Percentiles rank a stretch among this genome's conserved stretches.
These are phyloP conservation scores for Aspergillus cavernicola DNA, from an alignment of 495 filamentous ascomycete genomes.

Conservation along the genomic window DNA sequence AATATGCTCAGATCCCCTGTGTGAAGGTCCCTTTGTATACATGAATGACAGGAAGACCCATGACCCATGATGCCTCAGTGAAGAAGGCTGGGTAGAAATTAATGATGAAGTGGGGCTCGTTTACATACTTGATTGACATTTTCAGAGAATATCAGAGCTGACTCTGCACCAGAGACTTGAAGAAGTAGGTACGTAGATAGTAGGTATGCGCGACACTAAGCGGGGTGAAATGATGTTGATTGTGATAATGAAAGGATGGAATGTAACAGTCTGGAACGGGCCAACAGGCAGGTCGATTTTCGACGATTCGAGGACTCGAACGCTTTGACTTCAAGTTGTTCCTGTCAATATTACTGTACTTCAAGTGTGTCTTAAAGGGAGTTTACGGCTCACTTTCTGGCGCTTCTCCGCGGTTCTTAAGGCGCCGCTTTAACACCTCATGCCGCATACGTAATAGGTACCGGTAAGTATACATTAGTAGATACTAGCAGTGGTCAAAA, in stretches of 20 bases:
- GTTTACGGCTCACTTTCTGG: no score
- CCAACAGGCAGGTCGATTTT: background rate
- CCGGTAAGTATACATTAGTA: no score
- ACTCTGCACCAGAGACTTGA: no score
- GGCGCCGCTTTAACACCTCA: no score
- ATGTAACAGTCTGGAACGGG: slow-evolving; percentile 1
- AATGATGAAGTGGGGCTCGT: slow-evolving; percentile 12
- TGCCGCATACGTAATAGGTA: no score
- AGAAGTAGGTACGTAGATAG: background rate
- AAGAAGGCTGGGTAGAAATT: background rate
- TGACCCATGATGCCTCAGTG: no score
- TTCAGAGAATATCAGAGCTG: slow-evolving; percentile 17
- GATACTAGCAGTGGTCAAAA: no score
- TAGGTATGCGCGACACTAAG: slow-evolving; percentile 1
- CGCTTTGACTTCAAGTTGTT: background rate
- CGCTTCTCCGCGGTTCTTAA: no score
- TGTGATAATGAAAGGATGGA: background rate
- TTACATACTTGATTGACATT: slow-evolving; percentile 68
- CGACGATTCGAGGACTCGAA: background rate
- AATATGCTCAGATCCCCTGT: slow-evolving; percentile 12
- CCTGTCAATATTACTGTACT: background rate
- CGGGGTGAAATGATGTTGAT: slow-evolving; percentile 5
- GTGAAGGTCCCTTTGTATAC: no score
- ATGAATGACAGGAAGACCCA: no score
- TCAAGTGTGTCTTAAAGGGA: no score